Evolutionary conservation across 2,329 filamentous ascomycete species (phyloP).

Genomic region (Ophiosphaerella herpotricha): DNA sequence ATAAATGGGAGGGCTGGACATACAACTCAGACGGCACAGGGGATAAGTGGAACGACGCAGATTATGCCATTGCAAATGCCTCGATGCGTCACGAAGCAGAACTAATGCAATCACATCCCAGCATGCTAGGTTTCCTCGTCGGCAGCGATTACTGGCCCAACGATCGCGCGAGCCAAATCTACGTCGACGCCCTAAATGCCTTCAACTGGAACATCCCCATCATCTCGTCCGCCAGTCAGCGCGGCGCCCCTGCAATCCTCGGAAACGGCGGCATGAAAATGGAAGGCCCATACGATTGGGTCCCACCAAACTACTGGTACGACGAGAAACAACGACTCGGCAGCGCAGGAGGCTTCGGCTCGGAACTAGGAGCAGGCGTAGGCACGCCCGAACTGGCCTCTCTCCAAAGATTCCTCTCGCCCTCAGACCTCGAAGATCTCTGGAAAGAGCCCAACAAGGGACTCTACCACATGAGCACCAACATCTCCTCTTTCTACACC

Average conservation of each 20-base stretch:
- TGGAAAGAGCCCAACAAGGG: conserved; percentile 60
- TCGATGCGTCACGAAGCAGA: conserved; percentile 64
- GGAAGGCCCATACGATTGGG: conserved; percentile 70
- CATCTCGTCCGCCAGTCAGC: conserved; percentile 61
- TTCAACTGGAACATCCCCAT: conserved; percentile 63
- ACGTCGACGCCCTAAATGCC: conserved; percentile 55
- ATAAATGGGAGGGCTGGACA: conserved; percentile 69
- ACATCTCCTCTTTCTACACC: conserved; percentile 59
- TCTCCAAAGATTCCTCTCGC: conserved; percentile 59
- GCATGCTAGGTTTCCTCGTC: conserved; percentile 62
- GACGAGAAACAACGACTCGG: conserved; percentile 56
- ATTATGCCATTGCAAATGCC: conserved; percentile 60
- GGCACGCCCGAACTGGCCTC: conserved; percentile 64
- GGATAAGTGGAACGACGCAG: conserved; percentile 55
- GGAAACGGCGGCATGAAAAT: conserved; percentile 67
- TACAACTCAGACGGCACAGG: conserved; percentile 61
- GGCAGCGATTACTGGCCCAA: conserved; percentile 69
- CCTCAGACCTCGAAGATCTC: conserved; percentile 58
- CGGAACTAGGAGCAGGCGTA: conserved; percentile 65
- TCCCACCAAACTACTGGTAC: conserved; percentile 69
- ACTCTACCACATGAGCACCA: conserved; percentile 65
- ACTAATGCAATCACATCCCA: conserved; percentile 65
- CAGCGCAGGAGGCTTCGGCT: conserved; percentile 66
- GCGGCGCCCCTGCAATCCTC: conserved; percentile 57
- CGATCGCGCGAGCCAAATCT: conserved; percentile 59